Evolutionary conservation across 768 basidiomycete species (phyloP), one percentile per base, ranked within the genome.

Genomic region (Pulveroboletus ravenelii): DNA sequence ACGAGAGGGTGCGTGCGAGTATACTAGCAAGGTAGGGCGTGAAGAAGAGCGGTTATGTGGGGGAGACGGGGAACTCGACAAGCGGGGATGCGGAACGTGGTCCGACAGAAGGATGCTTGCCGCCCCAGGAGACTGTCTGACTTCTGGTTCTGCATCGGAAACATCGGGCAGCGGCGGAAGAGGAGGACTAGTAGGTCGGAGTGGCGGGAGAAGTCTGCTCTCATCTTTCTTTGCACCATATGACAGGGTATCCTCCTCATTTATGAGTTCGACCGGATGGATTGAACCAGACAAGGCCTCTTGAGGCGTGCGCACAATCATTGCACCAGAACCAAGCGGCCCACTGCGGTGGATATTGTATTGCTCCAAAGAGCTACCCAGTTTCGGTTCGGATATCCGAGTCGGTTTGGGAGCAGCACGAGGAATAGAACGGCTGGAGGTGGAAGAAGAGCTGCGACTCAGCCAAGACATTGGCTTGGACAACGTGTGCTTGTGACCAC

Each of bases 231-330:
- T 59, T 6, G 50, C 13, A 10, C 58, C 54, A 13, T 56, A 47
- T 41, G 50, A 36, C 38, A 46, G 29, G 39, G 47, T 42, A 9
- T 54, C 50, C 7, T 59, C 58, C 25, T 55, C 62, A 36, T 29
- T 45, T 17, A 50, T 45, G 5, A 37, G 52, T 8, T 45, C 50
- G 31, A 50, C 50, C 18, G 37, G 29, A 17, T 36, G 50, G 18
- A 38, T 42, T 18, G 73, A 52, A 41, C 70, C 64, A 27, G 65
- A 72, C 29, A 92, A 72, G 18, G 89, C 89, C 48, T 92, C 89
- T 56, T 85, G 82, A 8, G 89, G 89, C 0, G 89, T 91, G 50
- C 83, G 74, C 34, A 91, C 89, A 29, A 92, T 72, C 2, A 76
- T 84, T 13, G 89, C 89, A 36, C 89, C 87, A 17, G 78, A 63